Evolutionary conservation across 371 early-diverging fungal genomes (phyloP), one percentile per base, ranked within the genome.

Genomic region (Actinomucor elegans): DNA sequence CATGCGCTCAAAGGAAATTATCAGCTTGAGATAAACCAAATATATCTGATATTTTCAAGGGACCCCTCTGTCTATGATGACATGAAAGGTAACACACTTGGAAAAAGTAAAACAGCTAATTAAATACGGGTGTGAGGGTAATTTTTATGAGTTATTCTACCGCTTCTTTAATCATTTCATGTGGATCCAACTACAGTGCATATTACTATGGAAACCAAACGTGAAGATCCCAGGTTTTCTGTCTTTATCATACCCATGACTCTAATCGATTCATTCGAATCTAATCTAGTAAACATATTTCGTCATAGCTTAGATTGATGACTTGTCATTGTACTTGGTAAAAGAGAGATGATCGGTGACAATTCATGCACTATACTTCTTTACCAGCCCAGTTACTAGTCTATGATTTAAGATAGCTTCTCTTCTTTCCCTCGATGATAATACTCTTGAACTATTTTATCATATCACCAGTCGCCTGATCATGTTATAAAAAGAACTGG

Each of bases 201-300:
- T n/a, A n/a, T n/a, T n/a, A n/a, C n/a, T n/a, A n/a, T n/a, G n/a
- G n/a, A n/a, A n/a, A n/a, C n/a, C n/a, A n/a, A n/a, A n/a, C 24
- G 41, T 41, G 41, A 41, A 41, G 41, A 41, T 41, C 41, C 24
- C 41, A 41, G 24, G 24, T n/a, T 41, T 41, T 41, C 41, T 14
- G 41, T 21, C 11, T 38, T 15, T 18, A 38, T 17, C 40, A 41
- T 41, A 41, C 41, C 41, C 41, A 24, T 41, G 41, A 41, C 41
- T n/a, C 23, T 24, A 41, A 41, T 11, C n/a, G n/a, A n/a, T n/a
- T n/a, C n/a, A n/a, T n/a, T n/a, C n/a, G n/a, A n/a, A n/a, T n/a
- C n/a, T n/a, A n/a, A n/a, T n/a, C n/a, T n/a, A n/a, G n/a, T n/a
- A n/a, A n/a, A 14, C 4, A 12, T 4, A 41, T 41, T 41, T 41